phyloP scores from a whole-genome alignment of 169 alveolate species.

The Cryptosporidium canis region DNA sequence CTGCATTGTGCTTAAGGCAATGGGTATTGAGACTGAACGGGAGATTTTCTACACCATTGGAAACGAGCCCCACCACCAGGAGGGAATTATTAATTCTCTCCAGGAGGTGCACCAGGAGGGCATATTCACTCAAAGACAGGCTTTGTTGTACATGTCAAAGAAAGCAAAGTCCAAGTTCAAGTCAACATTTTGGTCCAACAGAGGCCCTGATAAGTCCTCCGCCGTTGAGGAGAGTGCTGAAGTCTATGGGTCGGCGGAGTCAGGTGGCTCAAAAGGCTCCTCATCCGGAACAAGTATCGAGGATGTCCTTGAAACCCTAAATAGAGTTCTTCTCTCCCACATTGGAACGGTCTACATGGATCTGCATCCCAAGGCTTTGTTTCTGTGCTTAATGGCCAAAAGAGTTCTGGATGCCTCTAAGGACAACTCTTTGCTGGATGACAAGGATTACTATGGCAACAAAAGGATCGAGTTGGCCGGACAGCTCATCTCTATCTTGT shows the following conservation, averaged over 20 bases:
- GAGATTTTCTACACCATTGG: conserved; percentile 97
- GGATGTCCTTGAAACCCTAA: conserved; percentile 93
- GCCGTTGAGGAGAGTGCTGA: neutral
- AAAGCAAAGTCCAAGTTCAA: conserved; percentile 85
- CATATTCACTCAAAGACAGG: conserved; percentile 88
- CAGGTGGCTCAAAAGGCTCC: conserved; percentile 19
- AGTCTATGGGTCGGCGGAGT: neutral
- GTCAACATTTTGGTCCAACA: conserved; percentile 74
- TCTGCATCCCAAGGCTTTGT: conserved; percentile 90
- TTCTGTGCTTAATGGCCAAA: conserved; percentile 96
- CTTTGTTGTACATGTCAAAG: conserved; percentile 86
- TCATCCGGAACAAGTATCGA: conserved; percentile 80
- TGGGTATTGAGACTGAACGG: conserved; percentile 98
- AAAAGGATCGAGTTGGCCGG: conserved; percentile 99
- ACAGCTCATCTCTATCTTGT: conserved; percentile 94
- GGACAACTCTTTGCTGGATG: conserved; percentile 93
- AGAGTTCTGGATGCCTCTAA: conserved; percentile 94
- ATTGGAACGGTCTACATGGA: conserved; percentile 84
- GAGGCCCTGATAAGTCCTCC: conserved; percentile 8
- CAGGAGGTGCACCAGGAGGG: conserved; percentile 85
- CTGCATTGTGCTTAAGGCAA: conserved; percentile 95
- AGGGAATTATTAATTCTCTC: conserved; percentile 80
- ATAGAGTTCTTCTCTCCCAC: conserved; percentile 91
- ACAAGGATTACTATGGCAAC: conserved; percentile 99
- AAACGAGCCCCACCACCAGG: conserved; percentile 77